Base-by-base conservation (phyloP, 371 early-diverging fungal species). In the Mortierella sp. region DNA sequence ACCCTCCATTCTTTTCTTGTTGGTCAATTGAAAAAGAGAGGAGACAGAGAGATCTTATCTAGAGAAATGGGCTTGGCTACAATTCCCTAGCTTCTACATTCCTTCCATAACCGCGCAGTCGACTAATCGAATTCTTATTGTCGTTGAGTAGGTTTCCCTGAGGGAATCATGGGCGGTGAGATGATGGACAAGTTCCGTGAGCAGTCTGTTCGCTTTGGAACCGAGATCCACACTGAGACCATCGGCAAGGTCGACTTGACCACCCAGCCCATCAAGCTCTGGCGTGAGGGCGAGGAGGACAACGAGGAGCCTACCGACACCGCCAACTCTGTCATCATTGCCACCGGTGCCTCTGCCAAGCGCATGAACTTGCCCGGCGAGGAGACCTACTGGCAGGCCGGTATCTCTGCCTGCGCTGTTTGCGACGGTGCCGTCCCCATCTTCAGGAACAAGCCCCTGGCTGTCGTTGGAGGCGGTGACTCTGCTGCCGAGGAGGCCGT, bases 331-430 rank as follows among this genome's bases (percentile, higher is more conserved):
- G 90, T 99, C 71, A 95, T 99, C 71, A 91, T 99, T 66, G 98
- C 99, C 66, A 99, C 99, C 29, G 99, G 99, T 69, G 99, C 99
- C 43, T 97, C 98, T 45, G 99, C 99, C 68, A 98, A 95, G 89
- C 94, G 99, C 83, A 92, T 99, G 88, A 37, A 90, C 79, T 89
- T 95, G 55, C 92, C 90, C 55, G 95, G 95, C 50, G 97, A 96
- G 80, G 96, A 95, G 52, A 88, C 81, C 70, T 95, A 92, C 89
- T 98, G 98, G 98, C 95, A 96, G 85, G 91, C 93, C 39, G 99
- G 99, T 85, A 98, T 99, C 86, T 97, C 97, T 73, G 99, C 99
- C 26, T 99, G 99, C 87, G 99, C 99, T 55, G 99, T 99, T 45
- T 99, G 99, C 91, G 99, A 99, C 88, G 99, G 93, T 87, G 98